These are phyloP conservation scores for Chytriomyces sp. DNA, from an alignment of 192 early-diverging fungal genomes.

Conservation along the genomic window DNA sequence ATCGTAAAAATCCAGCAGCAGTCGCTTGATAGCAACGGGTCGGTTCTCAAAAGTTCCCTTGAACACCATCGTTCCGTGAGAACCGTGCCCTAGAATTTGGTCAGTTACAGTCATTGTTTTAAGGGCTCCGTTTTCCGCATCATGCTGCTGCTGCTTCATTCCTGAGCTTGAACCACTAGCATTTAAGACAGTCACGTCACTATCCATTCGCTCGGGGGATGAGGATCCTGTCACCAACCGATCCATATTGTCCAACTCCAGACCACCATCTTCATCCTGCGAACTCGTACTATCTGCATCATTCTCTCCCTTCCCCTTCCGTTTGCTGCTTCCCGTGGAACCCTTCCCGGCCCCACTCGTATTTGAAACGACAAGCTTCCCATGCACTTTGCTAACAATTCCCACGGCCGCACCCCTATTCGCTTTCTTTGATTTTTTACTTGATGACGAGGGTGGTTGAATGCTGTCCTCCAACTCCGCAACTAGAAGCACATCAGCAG, in stretches of 20 bases:
- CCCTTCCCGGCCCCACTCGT: neutral
- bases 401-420: neutral
- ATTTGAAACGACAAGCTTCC: no score
- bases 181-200: neutral
- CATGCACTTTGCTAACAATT: conserved; percentile 1
- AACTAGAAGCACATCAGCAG: neutral
- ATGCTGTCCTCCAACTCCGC: neutral
- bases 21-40: conserved; percentile 90
- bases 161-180: neutral
- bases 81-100: conserved; percentile 82
- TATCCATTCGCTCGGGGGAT: neutral
- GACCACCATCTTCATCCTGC: conserved; percentile 7
- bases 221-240: neutral
- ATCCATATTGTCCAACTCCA: conserved; percentile 28
- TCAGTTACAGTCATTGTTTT: conserved; percentile 66
- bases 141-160: neutral
- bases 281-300: neutral
- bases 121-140: conserved; percentile 34
- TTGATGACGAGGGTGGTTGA: neutral
- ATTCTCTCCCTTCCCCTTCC: neutral
- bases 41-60: conserved; percentile 91
- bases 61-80: conserved; percentile 96
- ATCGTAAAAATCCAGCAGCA: conserved; percentile 95
- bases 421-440: neutral
- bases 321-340: neutral